Evolutionary conservation across 1,284 basidiomycete genomes (phyloP), one percentile per base, ranked within the genome.

Genomic region (Trichosporon sp.): DNA sequence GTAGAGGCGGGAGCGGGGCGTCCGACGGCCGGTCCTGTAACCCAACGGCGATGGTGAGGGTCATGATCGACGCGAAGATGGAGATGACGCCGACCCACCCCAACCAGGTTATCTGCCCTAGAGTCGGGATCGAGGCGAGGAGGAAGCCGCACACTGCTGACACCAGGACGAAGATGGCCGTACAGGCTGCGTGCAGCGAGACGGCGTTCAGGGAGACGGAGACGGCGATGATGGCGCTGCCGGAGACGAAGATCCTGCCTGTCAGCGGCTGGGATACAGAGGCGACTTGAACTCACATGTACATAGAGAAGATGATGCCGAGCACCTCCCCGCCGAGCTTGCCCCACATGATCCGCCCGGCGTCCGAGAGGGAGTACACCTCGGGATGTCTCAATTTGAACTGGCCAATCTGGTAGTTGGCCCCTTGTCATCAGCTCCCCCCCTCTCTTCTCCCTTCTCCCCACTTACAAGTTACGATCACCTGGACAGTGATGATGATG

Each of bases 171-270:
- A 82, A 84, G 40, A 78, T 76, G 63, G 81, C 79, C 1, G 83
- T 84, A 73, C 83, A 84, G 0, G 79, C 74, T 3, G 74, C 81
- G 74, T 84, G 81, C 3, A 80, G 75, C 0, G 67, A 67, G 26
- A 85, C 73, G 32, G 85, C 81, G 78, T 85, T 85, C 65, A 85
- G 75, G 0, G 84, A 81, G 65, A 82, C 80, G 6, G 82, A 79
- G 51, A 84, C 73, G 16, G 77, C 76, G 35, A 84, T 69, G 51
- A 80, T 74, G 46, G 69, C 75, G 0, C 73, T 70, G 8, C 71
- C 78, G 2, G 75, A 68, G 21, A 78, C 74, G 43, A 78, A 74
- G 48, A 74, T 70, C 71, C 71, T 74, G 80, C 54, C 68, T 26
- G 70, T n/a, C 80, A 80, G 16, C 71, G 75, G 8, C 26, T 26